Evolutionary conservation across 345 rosid species (phyloP).

Genomic region (Citrus unshiu): DNA sequence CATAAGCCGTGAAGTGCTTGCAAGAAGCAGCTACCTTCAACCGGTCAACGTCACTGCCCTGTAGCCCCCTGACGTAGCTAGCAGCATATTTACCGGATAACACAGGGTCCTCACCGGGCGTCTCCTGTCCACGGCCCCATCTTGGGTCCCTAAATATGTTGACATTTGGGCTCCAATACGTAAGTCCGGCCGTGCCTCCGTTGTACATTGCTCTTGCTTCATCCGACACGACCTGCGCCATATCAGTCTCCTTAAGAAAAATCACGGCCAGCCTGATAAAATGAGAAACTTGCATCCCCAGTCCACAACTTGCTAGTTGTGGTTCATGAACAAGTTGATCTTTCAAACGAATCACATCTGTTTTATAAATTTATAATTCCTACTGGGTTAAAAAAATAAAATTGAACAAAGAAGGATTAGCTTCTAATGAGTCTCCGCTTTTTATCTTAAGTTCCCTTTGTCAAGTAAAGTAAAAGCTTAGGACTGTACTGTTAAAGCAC

Average conservation of each 20-base stretch:
- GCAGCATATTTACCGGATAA: slow-evolving; percentile 71
- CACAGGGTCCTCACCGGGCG: slow-evolving; percentile 88
- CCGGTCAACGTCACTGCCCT: slow-evolving; percentile 52
- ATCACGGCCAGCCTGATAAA: not conserved
- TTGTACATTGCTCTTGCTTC: slow-evolving; percentile 78
- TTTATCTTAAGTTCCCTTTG: not conserved
- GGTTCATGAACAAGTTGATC: not conserved
- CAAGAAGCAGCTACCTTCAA: slow-evolving; percentile 82
- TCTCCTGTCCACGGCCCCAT: slow-evolving; percentile 95
- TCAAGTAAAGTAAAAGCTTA: not conserved
- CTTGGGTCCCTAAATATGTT: slow-evolving; percentile 81
- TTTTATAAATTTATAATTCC: not conserved
- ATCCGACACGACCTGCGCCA: slow-evolving; percentile 64
- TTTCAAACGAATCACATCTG: not conserved
- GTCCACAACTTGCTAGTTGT: not conserved
- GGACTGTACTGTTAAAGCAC: not conserved
- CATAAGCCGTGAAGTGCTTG: slow-evolving; percentile 91
- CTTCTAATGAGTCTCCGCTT: not conserved
- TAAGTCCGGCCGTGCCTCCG: slow-evolving; percentile 64
- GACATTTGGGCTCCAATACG: slow-evolving; percentile 81
- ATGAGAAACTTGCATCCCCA: slow-evolving; percentile 8
- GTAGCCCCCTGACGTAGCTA: slow-evolving; percentile 73
- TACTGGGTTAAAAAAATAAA: not conserved
- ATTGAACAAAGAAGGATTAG: not conserved
- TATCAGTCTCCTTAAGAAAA: slow-evolving; percentile 5